phyloP scores from a whole-genome alignment of 1,284 basidiomycete species.

The Heimioporus retisporus region DNA sequence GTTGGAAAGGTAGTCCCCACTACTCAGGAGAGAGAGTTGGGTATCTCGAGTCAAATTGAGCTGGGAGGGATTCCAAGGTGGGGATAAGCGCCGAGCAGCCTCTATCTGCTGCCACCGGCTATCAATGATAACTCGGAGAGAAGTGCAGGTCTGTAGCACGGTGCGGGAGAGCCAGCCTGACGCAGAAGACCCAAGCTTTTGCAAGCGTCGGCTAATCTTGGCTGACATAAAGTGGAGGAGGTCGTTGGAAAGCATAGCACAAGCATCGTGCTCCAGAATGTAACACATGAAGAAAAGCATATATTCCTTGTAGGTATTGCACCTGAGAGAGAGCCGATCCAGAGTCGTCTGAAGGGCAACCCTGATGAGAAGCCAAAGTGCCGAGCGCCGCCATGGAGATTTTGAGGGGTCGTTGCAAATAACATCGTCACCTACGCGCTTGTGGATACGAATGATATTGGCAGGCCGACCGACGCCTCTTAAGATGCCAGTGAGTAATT shows the following conservation, averaged over 20 bases:
- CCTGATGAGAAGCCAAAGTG: conserved; percentile 47
- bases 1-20: conserved; percentile 36
- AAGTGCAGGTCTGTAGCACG: neutral
- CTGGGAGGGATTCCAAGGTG: conserved; percentile 36
- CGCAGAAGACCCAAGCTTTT: conserved; percentile 42
- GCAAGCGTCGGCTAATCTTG: too few species aligned
- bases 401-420: conserved; percentile 25
- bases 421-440: conserved; percentile 46
- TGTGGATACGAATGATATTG: too few species aligned
- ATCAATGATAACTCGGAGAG: conserved; percentile 15
- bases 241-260: conserved; percentile 39
- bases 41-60: conserved; percentile 42
- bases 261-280: conserved; percentile 37
- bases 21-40: conserved; percentile 39
- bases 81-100: conserved; percentile 16
- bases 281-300: conserved; percentile 50
- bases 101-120: conserved; percentile 16
- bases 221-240: conserved; percentile 38
- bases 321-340: conserved; percentile 17
- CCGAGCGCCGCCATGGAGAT: conserved; percentile 47
- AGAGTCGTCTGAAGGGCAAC: conserved; percentile 54
- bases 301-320: conserved; percentile 54
- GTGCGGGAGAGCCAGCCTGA: conserved; percentile 17
- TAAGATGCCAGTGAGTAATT: too few species aligned
- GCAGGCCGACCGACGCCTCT: conserved; percentile 33